Percentiles rank a stretch among this genome's conserved stretches.
Conservation (phyloP, 257 asterid genomes). For the Capsicum baccatum region DNA sequence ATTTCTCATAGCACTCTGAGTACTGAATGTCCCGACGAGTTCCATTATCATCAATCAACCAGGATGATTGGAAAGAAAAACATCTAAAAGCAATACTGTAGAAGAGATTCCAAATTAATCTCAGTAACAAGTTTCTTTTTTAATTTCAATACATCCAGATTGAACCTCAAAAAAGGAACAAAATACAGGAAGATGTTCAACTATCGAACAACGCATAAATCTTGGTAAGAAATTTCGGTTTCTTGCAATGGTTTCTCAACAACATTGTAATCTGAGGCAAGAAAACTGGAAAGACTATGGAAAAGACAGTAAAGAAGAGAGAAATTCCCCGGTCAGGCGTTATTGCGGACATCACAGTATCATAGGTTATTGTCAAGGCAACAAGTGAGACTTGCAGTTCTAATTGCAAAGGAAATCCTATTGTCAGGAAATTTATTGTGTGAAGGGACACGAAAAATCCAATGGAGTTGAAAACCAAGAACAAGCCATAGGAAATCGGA, state of each 20-base stretch:
- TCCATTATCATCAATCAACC: neutral
- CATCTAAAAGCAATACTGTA: neutral
- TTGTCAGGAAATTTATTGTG: conserved; percentile 46
- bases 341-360: conserved; percentile 46
- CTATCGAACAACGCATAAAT: neutral
- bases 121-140: neutral
- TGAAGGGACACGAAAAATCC: conserved; percentile 56
- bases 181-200: neutral
- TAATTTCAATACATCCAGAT: neutral
- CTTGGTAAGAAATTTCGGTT: neutral
- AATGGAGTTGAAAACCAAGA: conserved; percentile 49
- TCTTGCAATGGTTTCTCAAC: conserved; percentile 36
- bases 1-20: neutral
- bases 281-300: conserved; percentile 34
- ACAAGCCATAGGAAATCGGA: conserved; percentile 14
- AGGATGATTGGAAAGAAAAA: neutral
- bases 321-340: conserved; percentile 31
- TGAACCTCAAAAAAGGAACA: neutral
- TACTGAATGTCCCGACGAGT: neutral
- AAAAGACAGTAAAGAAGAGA: conserved; percentile 28
- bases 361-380: conserved; percentile 49
- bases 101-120: neutral
- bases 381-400: conserved; percentile 48
- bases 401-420: conserved; percentile 48
- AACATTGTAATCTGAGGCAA: conserved; percentile 15